Evolutionary conservation across 345 rosid genomes (phyloP), one percentile per base, ranked within the genome.

Genomic region (Xanthoceras sorbifolium): DNA sequence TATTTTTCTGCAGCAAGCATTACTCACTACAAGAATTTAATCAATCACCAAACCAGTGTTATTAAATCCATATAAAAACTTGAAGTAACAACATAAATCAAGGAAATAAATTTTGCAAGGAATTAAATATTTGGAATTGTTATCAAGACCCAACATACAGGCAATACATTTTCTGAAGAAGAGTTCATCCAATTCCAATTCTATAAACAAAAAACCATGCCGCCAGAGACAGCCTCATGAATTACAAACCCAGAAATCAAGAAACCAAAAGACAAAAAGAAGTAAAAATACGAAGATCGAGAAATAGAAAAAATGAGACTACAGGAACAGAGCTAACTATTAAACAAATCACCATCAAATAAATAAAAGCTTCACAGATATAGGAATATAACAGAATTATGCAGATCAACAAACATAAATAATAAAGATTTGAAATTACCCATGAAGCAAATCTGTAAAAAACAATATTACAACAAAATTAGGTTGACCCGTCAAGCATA

Each of bases 181-280:
- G 15, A 26, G 28, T 48, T 57, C 72, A 48, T 26, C 23, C 25
- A 69, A 17, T 48, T 46, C 72, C 1, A 71, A 34, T 23, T 69
- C 59, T 69, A 6, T 18, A n/a, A 50, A 50, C 73, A 69, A 48
- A 48, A n/a, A 18, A 9, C 23, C 75, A 55, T 22, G 32, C 68
- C 28, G 20, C 59, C 75, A 26, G 26, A 38, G 36, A 72, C 44
- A 59, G 25, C 26, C 55, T 59, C 42, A 28, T 62, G 57, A 61
- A 61, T 28, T 20, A 62, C 68, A 18, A 61, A 59, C 36, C 36
- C 14, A 59, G 9, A 59, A 23, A 38, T 14, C 7, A 6, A 15
- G 26, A 11, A 2, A 42, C 18, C 22, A 42, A 23, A 46, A 29
- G 11, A 42, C 18, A 9, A 42, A 23, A 46, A 29, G 11, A 29